Conservation (phyloP, 331 rosid genomes). For the Dryas integrifolia region DNA sequence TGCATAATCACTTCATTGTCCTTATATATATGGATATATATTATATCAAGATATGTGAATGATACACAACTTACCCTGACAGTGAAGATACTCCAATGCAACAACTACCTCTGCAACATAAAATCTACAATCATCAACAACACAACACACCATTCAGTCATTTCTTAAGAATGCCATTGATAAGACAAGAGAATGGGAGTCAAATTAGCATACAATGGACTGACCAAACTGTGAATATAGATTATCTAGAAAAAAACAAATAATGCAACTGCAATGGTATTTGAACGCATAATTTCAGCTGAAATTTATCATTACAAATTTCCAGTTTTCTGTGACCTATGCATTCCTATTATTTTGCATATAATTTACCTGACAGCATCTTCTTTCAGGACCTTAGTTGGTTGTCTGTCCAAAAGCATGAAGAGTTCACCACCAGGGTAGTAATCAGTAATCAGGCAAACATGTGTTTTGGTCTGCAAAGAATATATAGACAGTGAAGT, state of each 20-base stretch:
- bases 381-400: constrained; percentile 80
- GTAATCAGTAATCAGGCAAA: constrained; percentile 94
- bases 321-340: background rate
- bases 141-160: background rate
- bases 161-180: background rate
- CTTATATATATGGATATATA: background rate
- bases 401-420: constrained; percentile 84
- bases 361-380: constrained; percentile 70
- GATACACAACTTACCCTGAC: constrained; percentile 61
- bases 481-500: background rate
- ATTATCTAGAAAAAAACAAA: no score
- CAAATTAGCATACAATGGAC: background rate
- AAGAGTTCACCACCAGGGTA: constrained; percentile 94
- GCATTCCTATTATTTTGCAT: background rate
- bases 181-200: background rate
- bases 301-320: background rate
- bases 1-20: background rate
- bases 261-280: background rate
- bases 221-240: no score
- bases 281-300: background rate
- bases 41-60: background rate
- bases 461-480: constrained; percentile 90
- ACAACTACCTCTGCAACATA: constrained; percentile 80
- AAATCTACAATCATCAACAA: constrained; percentile 52
- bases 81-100: constrained; percentile 96